Base-by-base conservation (phyloP, 1,139 yeast species). In the Magnusiomyces sp. region DNA sequence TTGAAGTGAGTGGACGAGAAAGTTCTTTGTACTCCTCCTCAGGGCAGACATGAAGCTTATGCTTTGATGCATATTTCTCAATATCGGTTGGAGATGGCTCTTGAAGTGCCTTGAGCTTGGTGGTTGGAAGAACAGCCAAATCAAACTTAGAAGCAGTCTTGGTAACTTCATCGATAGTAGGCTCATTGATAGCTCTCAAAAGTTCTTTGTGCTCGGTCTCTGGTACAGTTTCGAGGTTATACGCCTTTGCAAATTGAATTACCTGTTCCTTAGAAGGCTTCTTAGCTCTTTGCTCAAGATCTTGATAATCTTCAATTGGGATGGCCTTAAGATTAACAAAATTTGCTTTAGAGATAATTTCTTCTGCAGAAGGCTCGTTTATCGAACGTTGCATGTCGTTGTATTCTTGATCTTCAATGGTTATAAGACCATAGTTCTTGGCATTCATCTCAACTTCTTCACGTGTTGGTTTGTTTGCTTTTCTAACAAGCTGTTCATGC, bases 261-360 rank as follows among this genome's bases (percentile, higher is more conserved):
- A 44, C 43, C 45, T 62, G 63, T 6, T 53, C 55, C 41, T 56
- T 51, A 16, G 63, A 53, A 5, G 65, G 65, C 23, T 49, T 50
- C 2, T 53, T 44, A 1, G 57, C 58, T 46, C 54, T 53, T n/a
- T 46, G 42, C 7, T 37, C 34, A 19, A 50, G 48, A 4, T 42
- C 45, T 5, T 44, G 40, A 31, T 52, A 47, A 4, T 52, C 47
- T 5, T 16, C 45, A 27, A 19, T 40, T 17, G 48, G 34, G 5
- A 47, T 56, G 13, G 43, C 46, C 33, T 27, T 39, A 42, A 60
- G 61, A 4, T 71, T 72, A 19, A 66, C 56, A 5, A 61, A 53
- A 40, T 71, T 64, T 1, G 80, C 81, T 59, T 72, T 76, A 7
- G 67, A 62, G 54, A 75, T 75, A 20, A 78, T 66, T 43, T 74